Base-by-base conservation (phyloP, 805 yeast genomes). In the Starmerella powellii region DNA sequence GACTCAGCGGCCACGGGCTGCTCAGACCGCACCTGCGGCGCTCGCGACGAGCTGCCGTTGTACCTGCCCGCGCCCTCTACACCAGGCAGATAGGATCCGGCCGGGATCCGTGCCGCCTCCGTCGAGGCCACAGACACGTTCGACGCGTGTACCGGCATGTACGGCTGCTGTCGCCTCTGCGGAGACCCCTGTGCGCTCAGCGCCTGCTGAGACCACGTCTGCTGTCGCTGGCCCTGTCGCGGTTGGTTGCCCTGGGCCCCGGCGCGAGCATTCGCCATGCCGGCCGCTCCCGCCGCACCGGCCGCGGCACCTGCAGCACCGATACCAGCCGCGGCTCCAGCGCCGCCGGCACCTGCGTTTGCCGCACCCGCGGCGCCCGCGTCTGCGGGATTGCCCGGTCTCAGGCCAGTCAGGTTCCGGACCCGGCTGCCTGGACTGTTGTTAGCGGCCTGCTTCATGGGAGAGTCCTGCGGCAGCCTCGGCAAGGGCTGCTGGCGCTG, bases 11-110 rank as follows among this genome's bases (percentile, higher is more conserved):
- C 34, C 12, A 20, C 28, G 2, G 21, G 31, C 15, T 12, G 10
- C 3, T 24, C 41, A 18, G 44, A 31, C 34, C 59, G 42, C 23
- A 57, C 40, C 18, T 49, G 46, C 1, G 62, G 59, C 13, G 58
- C 44, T 6, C 56, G 56, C 3, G 56, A 58, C 3, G 56, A 62
- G 29, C 53, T 54, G 2, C 60, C 59, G 5, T 60, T 60, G 33
- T 44, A 57, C 17, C 45, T 27, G 8, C 32, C 41, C 5, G 48
- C 15, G 16, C 34, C 29, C 12, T 52, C 54, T 3, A 54, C 47
- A 8, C 57, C 62, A n/a, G 48, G 34, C 13, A 56, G 35, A 31
- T 54, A 56, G 6, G 56, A 45, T 3, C 62, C 61, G 6, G 63
- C 62, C 13, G 61, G 58, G 11, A 56, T 37, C n/a, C 42, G 37